A percentile compares a stretch with the other conserved stretches of the same genome.
Conservation (phyloP, 2,329 filamentous ascomycete genomes). For the Phoma sp. region DNA sequence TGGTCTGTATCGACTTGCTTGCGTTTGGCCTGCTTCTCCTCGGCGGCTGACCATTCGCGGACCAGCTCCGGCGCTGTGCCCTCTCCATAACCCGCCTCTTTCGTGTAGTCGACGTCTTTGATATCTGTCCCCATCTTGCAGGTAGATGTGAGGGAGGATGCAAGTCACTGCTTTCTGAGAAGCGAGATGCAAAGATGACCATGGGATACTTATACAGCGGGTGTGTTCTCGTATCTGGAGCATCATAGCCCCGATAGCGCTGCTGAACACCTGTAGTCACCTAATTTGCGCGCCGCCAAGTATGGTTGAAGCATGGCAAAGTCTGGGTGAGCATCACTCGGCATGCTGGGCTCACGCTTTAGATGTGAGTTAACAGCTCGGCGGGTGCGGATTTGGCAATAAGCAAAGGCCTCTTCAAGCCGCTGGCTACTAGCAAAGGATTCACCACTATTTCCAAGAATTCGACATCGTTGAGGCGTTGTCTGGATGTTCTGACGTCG, state of each 20-base stretch:
- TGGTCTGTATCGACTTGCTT: conserved; percentile 27
- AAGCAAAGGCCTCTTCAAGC: background rate
- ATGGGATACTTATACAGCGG: conserved; percentile 8
- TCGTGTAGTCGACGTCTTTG: conserved; percentile 14
- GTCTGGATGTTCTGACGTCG: conserved; percentile 7
- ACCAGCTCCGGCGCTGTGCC: conserved; percentile 1
- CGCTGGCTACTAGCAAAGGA: background rate
- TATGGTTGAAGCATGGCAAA: conserved; percentile 21
- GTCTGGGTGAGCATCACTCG: conserved; percentile 16
- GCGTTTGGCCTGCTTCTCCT: conserved; percentile 40
- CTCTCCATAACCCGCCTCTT: conserved; percentile 3
- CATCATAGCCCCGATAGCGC: conserved; percentile 8
- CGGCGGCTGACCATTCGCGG: conserved; percentile 34
- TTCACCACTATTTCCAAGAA: conserved; percentile 22
- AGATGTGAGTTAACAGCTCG: conserved; percentile 4
- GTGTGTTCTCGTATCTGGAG: background rate
- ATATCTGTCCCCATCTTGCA: conserved; percentile 6
- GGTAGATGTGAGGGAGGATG: background rate
- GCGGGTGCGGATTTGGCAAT: conserved; percentile 7
- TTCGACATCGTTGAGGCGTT: conserved; percentile 6
- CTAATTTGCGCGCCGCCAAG: conserved; percentile 13
- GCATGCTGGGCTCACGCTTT: conserved; percentile 15
- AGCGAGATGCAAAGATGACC: background rate
- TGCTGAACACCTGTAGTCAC: background rate
- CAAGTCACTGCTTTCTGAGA: background rate